A percentile compares a stretch with the other conserved stretches of the same genome.
Evolutionary conservation across 177 flowering plant genomes (phyloP).

Genomic region (Vitis hybrid): DNA sequence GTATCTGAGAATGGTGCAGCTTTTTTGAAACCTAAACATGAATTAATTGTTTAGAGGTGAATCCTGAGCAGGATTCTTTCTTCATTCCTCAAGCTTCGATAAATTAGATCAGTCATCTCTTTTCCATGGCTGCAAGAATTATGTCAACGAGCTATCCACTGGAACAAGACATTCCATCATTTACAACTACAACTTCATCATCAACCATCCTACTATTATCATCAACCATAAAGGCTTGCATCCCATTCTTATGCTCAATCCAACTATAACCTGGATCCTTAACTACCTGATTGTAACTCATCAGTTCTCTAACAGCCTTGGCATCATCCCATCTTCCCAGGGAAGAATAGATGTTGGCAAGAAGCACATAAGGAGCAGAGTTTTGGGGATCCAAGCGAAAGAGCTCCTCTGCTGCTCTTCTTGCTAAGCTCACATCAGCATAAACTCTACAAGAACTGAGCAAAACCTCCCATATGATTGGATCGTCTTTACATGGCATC

Average conservation of each 20-base stretch:
- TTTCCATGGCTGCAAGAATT: no score
- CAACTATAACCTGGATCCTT: conserved; percentile 76
- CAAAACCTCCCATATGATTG: conserved; percentile 78
- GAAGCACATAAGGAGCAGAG: conserved; percentile 67
- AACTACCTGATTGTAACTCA: conserved; percentile 42
- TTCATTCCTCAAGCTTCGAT: no score
- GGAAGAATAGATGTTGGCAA: conserved; percentile 69
- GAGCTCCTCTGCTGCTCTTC: conserved; percentile 73
- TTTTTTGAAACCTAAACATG: no score
- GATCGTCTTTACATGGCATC: conserved; percentile 68
- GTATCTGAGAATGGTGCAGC: no score
- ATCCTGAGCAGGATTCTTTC: no score
- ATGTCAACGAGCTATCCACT: no score
- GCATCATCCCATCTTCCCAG: conserved; percentile 80
- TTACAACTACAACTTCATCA: conserved; percentile 8
- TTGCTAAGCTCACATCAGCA: conserved; percentile 61
- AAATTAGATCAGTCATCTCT: no score
- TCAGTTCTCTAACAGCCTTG: conserved; percentile 46
- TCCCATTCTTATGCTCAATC: conserved; percentile 38
- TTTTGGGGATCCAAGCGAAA: conserved; percentile 59
- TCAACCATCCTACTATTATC: conserved; percentile 22
- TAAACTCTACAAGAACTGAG: conserved; percentile 82
- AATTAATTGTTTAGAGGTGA: no score
- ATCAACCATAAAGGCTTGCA: conserved; percentile 29
- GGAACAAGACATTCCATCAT: conserved; percentile 1